These are phyloP conservation scores for Mikania micrantha DNA, from an alignment of 129 eudicot genomes.

Conservation along the genomic window DNA sequence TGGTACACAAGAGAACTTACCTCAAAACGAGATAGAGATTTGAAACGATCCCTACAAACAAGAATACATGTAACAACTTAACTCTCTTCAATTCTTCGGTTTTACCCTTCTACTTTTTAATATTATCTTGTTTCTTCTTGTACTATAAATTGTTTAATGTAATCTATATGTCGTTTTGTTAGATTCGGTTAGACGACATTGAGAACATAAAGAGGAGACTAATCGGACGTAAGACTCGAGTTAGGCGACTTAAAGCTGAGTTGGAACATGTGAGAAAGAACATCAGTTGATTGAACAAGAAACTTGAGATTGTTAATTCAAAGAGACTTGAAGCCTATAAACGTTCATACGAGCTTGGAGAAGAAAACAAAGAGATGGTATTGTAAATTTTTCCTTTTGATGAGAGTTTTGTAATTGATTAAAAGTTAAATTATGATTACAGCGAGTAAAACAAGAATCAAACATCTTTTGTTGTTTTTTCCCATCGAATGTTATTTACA, in stretches of 20 bases:
- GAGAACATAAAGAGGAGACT: neutral
- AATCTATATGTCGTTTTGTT: neutral
- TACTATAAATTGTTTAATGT: neutral
- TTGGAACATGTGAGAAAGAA: conserved; percentile 4
- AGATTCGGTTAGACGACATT: conserved; percentile 8
- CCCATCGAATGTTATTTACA: too few relatives aligned
- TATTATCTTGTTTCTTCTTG: too few relatives aligned
- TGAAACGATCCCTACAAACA: neutral
- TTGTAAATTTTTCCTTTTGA: neutral
- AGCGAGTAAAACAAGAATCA: too few relatives aligned
- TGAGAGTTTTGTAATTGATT: too few relatives aligned
- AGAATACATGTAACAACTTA: neutral
- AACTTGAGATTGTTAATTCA: neutral
- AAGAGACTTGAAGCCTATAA: conserved; percentile 8
- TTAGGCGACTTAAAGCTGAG: conserved; percentile 15
- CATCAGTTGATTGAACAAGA: neutral
- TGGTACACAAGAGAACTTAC: neutral
- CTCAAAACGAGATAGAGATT: neutral
- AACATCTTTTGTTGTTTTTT: too few relatives aligned
- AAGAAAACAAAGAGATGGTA: neutral
- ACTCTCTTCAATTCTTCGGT: too few relatives aligned
- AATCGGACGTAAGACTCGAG: conserved; percentile 8
- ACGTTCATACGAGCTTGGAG: neutral
- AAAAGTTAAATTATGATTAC: too few relatives aligned
- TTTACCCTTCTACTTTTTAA: too few relatives aligned